Conservation (phyloP, 805 yeast genomes). For the Monosporozyma aerobia region DNA sequence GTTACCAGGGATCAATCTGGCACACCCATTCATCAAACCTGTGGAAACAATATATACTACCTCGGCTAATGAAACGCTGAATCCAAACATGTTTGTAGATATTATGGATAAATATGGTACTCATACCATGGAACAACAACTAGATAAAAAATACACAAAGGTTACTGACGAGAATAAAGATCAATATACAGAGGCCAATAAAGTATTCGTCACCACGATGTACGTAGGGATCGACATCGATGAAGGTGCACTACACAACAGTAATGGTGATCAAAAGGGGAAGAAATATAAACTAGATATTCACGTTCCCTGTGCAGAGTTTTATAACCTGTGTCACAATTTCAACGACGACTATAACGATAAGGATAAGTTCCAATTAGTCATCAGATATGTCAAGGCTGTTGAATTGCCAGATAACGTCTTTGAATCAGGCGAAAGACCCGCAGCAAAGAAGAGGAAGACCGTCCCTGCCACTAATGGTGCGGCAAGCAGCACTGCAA, state of each 20-base stretch:
- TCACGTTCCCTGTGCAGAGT: constrained; percentile 84
- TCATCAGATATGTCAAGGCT: constrained; percentile 63
- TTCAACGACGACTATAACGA: constrained; percentile 62
- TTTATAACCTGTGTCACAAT: constrained; percentile 67
- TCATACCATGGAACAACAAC: constrained; percentile 39
- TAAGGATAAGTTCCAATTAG: constrained; percentile 41
- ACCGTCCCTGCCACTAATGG: constrained; percentile 23
- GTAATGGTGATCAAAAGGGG: constrained; percentile 18
- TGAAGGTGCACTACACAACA: constrained; percentile 9
- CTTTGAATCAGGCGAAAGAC: constrained; percentile 64
- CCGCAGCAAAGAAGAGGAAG: constrained; percentile 56
- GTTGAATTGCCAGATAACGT: constrained; percentile 81
- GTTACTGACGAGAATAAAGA: constrained; percentile 32
- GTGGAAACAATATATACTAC: constrained; percentile 46
- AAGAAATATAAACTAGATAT: constrained; percentile 66
- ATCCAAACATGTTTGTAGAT: constrained; percentile 12
- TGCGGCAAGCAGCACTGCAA: too few relatives aligned
- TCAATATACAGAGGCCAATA: constrained; percentile 22
- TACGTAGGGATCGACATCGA: constrained; percentile 64
- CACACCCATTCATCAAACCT: constrained; percentile 84
- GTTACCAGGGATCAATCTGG: constrained; percentile 63
- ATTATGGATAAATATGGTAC: constrained; percentile 59
- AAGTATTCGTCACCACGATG: constrained; percentile 59
- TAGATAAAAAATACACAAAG: constrained; percentile 28
- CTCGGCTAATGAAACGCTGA: constrained; percentile 43